phyloP scores from a whole-genome alignment of 139 green algal genomes.

The Micractinium conductrix region DNA sequence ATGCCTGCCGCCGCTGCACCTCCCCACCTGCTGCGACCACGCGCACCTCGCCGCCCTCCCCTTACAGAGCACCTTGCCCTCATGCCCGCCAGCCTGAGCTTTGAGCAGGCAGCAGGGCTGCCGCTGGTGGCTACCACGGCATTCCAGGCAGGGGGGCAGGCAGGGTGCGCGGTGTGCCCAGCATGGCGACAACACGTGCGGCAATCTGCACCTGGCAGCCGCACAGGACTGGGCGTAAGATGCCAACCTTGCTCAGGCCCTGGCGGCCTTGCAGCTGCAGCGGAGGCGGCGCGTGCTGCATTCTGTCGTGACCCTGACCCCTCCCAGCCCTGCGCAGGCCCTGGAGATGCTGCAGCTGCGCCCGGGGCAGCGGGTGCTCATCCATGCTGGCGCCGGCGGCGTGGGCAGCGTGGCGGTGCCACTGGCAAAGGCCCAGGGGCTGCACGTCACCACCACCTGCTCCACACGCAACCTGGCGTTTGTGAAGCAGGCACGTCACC shows the following conservation, averaged over 20 bases:
- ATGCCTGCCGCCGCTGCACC: not conserved
- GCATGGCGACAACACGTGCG: too few relatives aligned
- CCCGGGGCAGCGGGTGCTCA: conserved; percentile 41
- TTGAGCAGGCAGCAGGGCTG: conserved; percentile 26
- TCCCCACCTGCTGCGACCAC: too few relatives aligned
- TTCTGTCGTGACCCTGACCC: not conserved
- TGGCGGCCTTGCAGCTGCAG: too few relatives aligned
- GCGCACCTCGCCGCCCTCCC: too few relatives aligned
- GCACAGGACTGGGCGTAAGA: too few relatives aligned
- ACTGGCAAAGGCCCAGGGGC: conserved; percentile 25
- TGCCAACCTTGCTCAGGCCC: too few relatives aligned
- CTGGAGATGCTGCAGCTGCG: not conserved
- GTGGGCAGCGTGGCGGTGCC: conserved; percentile 54
- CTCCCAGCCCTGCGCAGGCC: not conserved
- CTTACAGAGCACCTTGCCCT: too few relatives aligned
- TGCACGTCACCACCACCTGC: conserved; percentile 10
- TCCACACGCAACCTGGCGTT: not conserved
- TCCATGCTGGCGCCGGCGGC: conserved; percentile 53
- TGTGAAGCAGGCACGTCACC: not conserved
- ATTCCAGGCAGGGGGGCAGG: conserved; percentile 10
- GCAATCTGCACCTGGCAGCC: too few relatives aligned
- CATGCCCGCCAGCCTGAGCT: conserved; percentile 6
- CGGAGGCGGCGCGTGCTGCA: not conserved
- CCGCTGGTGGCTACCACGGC: conserved; percentile 39
- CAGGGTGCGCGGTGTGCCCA: too few relatives aligned